These are phyloP conservation scores for Penicillium cosmopolitanum DNA, from an alignment of 495 filamentous ascomycete genomes.

Conservation along the genomic window DNA sequence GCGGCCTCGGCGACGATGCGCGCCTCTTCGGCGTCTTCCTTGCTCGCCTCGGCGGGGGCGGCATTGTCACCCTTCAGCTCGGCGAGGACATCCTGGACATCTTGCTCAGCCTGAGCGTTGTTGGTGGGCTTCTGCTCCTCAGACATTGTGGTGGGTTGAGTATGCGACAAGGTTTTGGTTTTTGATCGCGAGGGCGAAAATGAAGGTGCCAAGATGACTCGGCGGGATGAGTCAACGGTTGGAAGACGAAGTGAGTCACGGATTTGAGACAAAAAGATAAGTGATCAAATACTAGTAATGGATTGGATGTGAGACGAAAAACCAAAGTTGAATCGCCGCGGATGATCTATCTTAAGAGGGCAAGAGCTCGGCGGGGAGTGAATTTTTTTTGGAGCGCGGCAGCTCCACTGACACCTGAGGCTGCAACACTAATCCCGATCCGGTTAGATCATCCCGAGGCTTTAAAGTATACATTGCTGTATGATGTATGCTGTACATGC, in stretches of 20 bases:
- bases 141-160: constrained; percentile 35
- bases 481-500: too few relatives aligned
- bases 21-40: constrained; percentile 46
- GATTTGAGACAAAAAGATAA: neutral
- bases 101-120: constrained; percentile 48
- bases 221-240: constrained; percentile 8
- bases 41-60: constrained; percentile 31
- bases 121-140: constrained; percentile 45
- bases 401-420: constrained; percentile 39
- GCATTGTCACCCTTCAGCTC: constrained; percentile 49
- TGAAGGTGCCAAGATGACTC: constrained; percentile 1
- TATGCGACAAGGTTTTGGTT: constrained; percentile 2
- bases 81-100: constrained; percentile 51
- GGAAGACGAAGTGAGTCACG: neutral
- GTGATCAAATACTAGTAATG: too few relatives aligned
- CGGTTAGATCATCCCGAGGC: constrained; percentile 3
- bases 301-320: too few relatives aligned
- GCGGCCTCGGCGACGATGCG: constrained; percentile 49
- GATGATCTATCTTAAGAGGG: constrained; percentile 3
- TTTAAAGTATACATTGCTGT: too few relatives aligned
- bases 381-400: constrained; percentile 35
- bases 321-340: neutral
- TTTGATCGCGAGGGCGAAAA: neutral
- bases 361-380: constrained; percentile 34
- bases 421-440: constrained; percentile 13